Conservation (phyloP, 805 yeast species). For the Scheffersomyces lignosus region DNA sequence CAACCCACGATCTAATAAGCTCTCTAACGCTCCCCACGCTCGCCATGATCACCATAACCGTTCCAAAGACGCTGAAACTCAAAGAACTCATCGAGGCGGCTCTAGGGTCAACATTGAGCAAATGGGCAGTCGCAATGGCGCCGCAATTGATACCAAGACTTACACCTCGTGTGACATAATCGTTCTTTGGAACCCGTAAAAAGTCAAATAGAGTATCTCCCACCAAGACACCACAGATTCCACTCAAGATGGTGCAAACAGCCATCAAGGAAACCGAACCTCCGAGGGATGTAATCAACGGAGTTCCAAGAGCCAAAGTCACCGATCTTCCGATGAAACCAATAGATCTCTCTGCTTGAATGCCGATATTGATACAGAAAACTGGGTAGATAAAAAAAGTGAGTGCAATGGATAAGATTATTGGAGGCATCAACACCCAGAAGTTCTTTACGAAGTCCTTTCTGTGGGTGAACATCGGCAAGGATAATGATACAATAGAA, state of each 20-base stretch:
- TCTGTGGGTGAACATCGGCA: conserved; percentile 78
- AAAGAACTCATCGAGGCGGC: conserved; percentile 79
- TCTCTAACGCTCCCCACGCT: conserved; percentile 48
- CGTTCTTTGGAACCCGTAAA: conserved; percentile 56
- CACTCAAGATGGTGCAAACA: conserved; percentile 73
- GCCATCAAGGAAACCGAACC: conserved; percentile 77
- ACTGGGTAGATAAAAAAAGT: conserved; percentile 73
- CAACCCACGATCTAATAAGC: conserved; percentile 49
- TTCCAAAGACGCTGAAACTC: conserved; percentile 71
- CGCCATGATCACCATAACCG: conserved; percentile 67
- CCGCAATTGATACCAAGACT: conserved; percentile 78
- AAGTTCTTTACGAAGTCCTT: conserved; percentile 61
- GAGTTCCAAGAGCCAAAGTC: conserved; percentile 78
- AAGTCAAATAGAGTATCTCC: conserved; percentile 55
- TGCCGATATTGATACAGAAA: conserved; percentile 63
- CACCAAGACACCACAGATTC: conserved; percentile 69
- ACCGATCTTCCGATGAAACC: conserved; percentile 81
- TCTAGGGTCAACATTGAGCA: conserved; percentile 67
- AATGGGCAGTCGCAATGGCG: conserved; percentile 79
- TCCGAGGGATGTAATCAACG: conserved; percentile 62
- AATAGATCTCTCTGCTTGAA: conserved; percentile 57
- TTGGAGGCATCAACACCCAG: conserved; percentile 58
- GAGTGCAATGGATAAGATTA: conserved; percentile 52
- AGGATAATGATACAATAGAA: conserved; percentile 69
- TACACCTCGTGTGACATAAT: conserved; percentile 74